Conservation (phyloP, 2,329 filamentous ascomycete species). For the Trichoderma guizhouense region DNA sequence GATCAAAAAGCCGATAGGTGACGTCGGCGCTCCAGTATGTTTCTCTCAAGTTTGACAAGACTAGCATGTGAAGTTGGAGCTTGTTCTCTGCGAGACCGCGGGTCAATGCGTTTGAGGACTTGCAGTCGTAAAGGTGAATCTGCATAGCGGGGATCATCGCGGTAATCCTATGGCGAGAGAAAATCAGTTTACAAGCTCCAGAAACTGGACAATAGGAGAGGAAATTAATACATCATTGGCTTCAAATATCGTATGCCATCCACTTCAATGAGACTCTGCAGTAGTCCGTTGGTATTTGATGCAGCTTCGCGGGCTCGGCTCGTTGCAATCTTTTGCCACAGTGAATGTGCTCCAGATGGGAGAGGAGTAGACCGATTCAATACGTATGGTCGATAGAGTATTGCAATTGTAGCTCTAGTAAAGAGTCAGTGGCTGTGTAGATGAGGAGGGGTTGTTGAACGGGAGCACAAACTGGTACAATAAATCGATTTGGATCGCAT, state of each 20-base stretch:
- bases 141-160: constrained; percentile 1
- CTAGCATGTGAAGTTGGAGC: not conserved
- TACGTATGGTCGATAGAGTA: not conserved
- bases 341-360: not conserved
- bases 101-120: not conserved
- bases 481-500: not conserved
- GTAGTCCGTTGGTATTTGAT: not conserved
- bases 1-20: not conserved
- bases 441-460: not conserved
- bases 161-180: not conserved
- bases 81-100: not conserved
- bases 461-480: not conserved
- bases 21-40: constrained; percentile 7
- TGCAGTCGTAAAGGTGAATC: constrained; percentile 7
- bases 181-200: not conserved
- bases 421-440: not conserved
- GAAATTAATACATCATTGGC: not conserved
- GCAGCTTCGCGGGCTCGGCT: not conserved
- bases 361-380: not conserved
- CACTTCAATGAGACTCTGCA: constrained; percentile 1
- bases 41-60: not conserved
- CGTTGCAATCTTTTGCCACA: not conserved
- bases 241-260: not conserved
- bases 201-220: not conserved
- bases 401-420: not conserved